These are phyloP conservation scores for Pholiota adiposa DNA, from an alignment of 1,284 basidiomycete genomes.

Conservation along the genomic window DNA sequence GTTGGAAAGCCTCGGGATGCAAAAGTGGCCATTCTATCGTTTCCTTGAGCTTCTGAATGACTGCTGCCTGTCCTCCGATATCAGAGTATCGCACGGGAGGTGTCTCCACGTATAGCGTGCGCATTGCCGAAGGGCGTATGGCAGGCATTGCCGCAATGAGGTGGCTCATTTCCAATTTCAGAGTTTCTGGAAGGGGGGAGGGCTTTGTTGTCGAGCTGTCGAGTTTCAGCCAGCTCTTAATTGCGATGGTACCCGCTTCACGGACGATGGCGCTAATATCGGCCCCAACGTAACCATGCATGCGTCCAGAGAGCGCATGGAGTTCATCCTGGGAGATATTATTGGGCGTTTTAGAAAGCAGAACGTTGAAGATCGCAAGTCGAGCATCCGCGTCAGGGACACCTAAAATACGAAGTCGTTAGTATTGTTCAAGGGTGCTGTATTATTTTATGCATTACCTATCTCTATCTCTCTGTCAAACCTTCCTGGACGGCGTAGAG, in stretches of 20 bases:
- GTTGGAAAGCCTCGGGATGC: constrained; percentile 83
- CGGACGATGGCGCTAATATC: constrained; percentile 92
- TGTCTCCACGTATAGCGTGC: constrained; percentile 89
- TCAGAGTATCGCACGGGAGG: constrained; percentile 86
- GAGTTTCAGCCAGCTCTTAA: constrained; percentile 76
- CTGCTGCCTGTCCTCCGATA: constrained; percentile 83
- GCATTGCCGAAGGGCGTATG: constrained; percentile 93
- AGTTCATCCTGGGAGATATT: constrained; percentile 66
- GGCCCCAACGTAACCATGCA: constrained; percentile 97
- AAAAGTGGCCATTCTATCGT: constrained; percentile 95
- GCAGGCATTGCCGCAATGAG: constrained; percentile 73
- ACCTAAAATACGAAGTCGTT: constrained; percentile 48
- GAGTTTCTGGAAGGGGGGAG: constrained; percentile 29
- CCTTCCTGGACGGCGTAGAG: constrained; percentile 89
- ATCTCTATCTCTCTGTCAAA: constrained; percentile 99
- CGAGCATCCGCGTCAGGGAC: constrained; percentile 89
- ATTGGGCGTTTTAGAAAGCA: constrained; percentile 85
- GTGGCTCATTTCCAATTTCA: constrained; percentile 65
- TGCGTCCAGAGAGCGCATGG: constrained; percentile 70
- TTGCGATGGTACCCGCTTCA: constrained; percentile 90
- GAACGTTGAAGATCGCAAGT: constrained; percentile 80
- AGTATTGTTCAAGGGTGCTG: constrained; percentile 4
- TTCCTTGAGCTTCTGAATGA: constrained; percentile 86
- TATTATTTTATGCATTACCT: constrained; percentile 59
- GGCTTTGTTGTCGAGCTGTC: constrained; percentile 25